phyloP scores from a whole-genome alignment of 1,139 yeast species.

The Candida buenavistaensis region DNA sequence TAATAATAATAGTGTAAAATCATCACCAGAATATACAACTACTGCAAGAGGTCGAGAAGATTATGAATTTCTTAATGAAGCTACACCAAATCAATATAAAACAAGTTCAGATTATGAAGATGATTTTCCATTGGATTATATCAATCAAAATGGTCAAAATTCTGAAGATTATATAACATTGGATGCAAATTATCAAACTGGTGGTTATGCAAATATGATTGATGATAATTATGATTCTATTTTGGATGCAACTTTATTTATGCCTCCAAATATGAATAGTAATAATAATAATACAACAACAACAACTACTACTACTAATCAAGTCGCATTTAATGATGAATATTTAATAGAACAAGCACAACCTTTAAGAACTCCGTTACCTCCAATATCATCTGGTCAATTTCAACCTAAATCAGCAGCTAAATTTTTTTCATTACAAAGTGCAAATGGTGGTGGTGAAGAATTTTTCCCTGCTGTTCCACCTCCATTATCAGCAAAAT shows the following conservation, averaged over 20 bases:
- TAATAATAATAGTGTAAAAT: conserved; percentile 9
- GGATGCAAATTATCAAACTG: conserved; percentile 30
- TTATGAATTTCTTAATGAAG: conserved; percentile 23
- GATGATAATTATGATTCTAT: conserved; percentile 30
- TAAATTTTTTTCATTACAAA: conserved; percentile 8
- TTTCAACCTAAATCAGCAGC: conserved; percentile 17
- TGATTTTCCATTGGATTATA: conserved; percentile 71
- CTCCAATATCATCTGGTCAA: conserved; percentile 16
- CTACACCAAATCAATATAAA: conserved; percentile 27
- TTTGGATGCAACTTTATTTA: conserved; percentile 30
- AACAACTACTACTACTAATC: conserved; percentile 22
- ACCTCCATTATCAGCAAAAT: conserved; percentile 22
- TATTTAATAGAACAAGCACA: conserved; percentile 51
- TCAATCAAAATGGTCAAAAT: conserved; percentile 20
- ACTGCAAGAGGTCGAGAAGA: conserved; percentile 15
- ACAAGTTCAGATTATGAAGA: conserved; percentile 42
- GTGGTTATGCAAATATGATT: conserved; percentile 20
- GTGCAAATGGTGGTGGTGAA: conserved; percentile 16
- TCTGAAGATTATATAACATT: conserved; percentile 34
- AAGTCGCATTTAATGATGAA: conserved; percentile 41
- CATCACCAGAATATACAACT: conserved; percentile 22
- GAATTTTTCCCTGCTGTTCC: conserved; percentile 17
- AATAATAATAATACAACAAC: conserved; percentile 8
- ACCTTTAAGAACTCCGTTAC: conserved; percentile 31
- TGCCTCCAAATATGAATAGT: conserved; percentile 13